phyloP scores from a whole-genome alignment of 305 asterid species.

The Galium porrigens region DNA sequence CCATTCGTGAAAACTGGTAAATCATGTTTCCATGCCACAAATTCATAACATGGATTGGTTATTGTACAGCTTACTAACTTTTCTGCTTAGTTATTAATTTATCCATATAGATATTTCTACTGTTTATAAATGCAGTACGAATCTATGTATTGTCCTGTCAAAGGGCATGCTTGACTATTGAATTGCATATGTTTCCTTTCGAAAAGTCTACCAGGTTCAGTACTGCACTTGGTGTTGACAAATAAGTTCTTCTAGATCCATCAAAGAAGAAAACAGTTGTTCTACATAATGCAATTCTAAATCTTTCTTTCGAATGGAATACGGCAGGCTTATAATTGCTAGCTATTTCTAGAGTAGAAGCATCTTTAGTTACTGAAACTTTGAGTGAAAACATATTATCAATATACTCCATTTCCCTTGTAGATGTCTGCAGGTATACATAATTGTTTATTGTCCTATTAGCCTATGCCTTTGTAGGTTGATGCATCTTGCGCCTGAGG shows the following conservation, averaged over 20 bases:
- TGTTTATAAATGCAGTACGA: background rate
- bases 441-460: background rate
- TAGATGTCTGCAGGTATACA: background rate
- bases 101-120: background rate
- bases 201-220: background rate
- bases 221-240: background rate
- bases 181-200: background rate
- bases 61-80: background rate
- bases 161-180: background rate
- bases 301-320: background rate
- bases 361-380: background rate
- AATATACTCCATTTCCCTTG: too few relatives aligned
- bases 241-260: background rate
- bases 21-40: background rate
- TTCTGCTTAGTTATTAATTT: background rate
- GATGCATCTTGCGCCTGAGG: background rate
- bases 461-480: background rate
- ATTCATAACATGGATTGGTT: background rate
- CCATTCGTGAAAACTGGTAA: slow-evolving; percentile 93
- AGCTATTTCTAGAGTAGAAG: background rate
- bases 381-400: background rate
- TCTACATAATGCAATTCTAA: background rate
- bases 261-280: background rate
- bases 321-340: background rate
- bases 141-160: background rate